These are phyloP conservation scores for Alternaria panax DNA, from an alignment of 2,329 filamentous ascomycete genomes.

Conservation along the genomic window DNA sequence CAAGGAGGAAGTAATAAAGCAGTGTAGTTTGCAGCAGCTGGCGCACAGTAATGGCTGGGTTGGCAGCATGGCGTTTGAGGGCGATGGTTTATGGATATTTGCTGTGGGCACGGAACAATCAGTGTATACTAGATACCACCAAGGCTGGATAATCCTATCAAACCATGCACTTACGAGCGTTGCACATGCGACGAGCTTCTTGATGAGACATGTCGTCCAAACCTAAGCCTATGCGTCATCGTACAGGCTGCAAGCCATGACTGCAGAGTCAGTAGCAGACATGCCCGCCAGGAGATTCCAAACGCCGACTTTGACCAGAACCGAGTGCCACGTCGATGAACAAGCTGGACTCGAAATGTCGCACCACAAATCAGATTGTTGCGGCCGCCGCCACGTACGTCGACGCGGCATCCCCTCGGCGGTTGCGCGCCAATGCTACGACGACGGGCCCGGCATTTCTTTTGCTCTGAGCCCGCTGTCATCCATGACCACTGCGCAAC, in stretches of 20 bases:
- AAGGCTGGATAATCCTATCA: neutral
- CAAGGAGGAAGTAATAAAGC: neutral
- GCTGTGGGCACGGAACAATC: neutral
- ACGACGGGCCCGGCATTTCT: slow-evolving; percentile 19
- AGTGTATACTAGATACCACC: neutral
- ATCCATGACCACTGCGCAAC: slow-evolving; percentile 11
- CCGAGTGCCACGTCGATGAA: neutral
- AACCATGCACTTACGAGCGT: neutral
- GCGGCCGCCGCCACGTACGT: slow-evolving; percentile 10
- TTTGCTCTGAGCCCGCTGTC: slow-evolving; percentile 16
- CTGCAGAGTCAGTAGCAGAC: neutral
- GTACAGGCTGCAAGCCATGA: neutral
- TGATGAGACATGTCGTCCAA: neutral
- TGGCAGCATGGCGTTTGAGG: slow-evolving; percentile 2
- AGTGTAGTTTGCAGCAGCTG: neutral
- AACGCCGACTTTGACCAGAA: neutral
- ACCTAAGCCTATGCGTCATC: neutral
- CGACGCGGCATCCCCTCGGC: slow-evolving; percentile 13
- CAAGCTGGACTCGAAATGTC: neutral
- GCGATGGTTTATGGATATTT: neutral
- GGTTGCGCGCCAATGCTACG: slow-evolving; percentile 8
- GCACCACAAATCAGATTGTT: slow-evolving; percentile 1
- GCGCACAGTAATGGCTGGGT: neutral
- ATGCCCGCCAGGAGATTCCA: neutral
- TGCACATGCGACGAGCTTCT: neutral